These are phyloP conservation scores for Monotropa hypopitys DNA, from an alignment of 179 eudicot species.

Conservation along the genomic window DNA sequence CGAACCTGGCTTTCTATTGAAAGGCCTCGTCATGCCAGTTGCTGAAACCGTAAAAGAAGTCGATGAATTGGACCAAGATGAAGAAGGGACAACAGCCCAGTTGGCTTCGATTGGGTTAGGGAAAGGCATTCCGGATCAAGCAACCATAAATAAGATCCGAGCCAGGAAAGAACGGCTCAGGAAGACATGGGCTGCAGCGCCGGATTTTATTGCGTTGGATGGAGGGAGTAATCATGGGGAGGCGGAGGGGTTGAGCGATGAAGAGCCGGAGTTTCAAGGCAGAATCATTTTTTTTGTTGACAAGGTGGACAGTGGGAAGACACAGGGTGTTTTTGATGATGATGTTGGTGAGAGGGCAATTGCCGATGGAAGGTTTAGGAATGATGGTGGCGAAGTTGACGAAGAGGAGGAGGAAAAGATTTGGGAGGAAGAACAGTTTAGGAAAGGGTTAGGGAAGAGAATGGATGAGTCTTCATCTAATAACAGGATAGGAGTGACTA, in stretches of 20 bases:
- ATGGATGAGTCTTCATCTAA: conserved; percentile 45
- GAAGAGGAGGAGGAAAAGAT: conserved; percentile 88
- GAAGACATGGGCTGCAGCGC: conserved; percentile 54
- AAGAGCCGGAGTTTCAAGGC: conserved; percentile 80
- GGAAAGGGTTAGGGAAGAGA: conserved; percentile 83
- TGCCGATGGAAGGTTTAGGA: neutral
- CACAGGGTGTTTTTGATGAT: conserved; percentile 66
- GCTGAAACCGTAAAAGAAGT: conserved; percentile 8
- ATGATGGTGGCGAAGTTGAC: conserved; percentile 20
- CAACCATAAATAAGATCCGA: conserved; percentile 45
- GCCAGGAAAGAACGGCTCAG: conserved; percentile 70
- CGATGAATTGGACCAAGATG: conserved; percentile 17
- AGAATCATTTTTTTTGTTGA: conserved; percentile 72
- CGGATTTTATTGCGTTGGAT: conserved; percentile 75
- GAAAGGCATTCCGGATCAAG: conserved; percentile 42
- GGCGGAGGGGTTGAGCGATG: conserved; percentile 92
- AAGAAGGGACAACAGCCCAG: conserved; percentile 9
- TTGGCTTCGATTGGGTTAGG: conserved; percentile 30
- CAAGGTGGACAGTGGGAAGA: conserved; percentile 25
- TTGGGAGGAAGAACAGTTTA: conserved; percentile 93
- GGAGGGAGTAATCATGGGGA: conserved; percentile 85
- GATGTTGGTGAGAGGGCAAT: conserved; percentile 35
- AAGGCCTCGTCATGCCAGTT: conserved; percentile 52
- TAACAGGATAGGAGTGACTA: conserved; percentile 12
- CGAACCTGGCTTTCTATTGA: conserved; percentile 64